Base-by-base conservation (phyloP, 2,329 filamentous ascomycete species). In the Capronia epimyces region DNA sequence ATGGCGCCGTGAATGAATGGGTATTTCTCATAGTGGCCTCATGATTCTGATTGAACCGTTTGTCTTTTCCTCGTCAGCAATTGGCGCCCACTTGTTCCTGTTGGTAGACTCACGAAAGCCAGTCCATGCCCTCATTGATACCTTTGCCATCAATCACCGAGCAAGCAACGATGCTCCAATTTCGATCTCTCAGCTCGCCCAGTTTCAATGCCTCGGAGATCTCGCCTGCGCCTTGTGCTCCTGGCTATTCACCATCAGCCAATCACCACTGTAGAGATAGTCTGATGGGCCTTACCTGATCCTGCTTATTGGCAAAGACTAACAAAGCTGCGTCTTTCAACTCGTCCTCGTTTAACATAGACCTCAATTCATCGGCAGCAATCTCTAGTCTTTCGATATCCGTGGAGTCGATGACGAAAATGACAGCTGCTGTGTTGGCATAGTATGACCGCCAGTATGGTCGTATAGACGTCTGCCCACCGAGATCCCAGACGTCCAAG, bases 371-470 rank as follows among this genome's bases (percentile, higher is more conserved):
- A 67, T 97, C 93, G 2, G 89, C 84, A 2, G 93, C 93, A 16
- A 90, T 98, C 60, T 89, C 84, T 60, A 98, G 74, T 58, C 93
- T 86, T 66, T 97, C 91, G 66, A 97, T 94, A 77, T 98, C 93
- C 62, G 93, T 98, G 36, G 87, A 93, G 70, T 98, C 93, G 66
- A 98, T 91, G 56, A 98, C 93, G 75, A 98, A 98, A 65, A 98
- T 91, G 60, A 98, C 93, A 15, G 93, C 93, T 24, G 93, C 91
- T 0, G 93, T 98, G 75, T 98, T 97, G 67, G 90, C 89, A 67
- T 97, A 98, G 78, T 98, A 98, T 75, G 93, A 98, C 69, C 93
- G 82, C 93, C 93, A 98, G 76, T 98, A 98, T 1, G 93, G 93
- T 60, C 93, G 82, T 69, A 98, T 98, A 61, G 87, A 94, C n/a